Evolutionary conservation across 257 asterid genomes (phyloP), one percentile per base, ranked within the genome.

Genomic region (Haberlea rhodopensis): DNA sequence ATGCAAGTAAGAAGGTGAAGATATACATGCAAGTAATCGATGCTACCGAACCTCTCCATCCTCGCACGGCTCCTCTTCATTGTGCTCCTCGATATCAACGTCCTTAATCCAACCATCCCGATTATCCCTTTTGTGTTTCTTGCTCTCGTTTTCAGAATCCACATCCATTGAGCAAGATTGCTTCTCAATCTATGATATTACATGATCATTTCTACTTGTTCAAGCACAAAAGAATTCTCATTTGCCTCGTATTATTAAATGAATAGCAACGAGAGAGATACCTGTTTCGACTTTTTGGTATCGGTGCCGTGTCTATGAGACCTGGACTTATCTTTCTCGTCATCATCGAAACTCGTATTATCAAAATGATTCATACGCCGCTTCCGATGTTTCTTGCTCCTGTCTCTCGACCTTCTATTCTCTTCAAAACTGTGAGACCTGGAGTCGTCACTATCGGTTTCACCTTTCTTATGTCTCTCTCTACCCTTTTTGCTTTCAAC

Each of bases 261-360:
- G 26, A 52, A 19, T 52, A 20, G 27, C 28, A 57, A 31, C 43
- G 5, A 22, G n/a, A n/a, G 37, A 51, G 29, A 43, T 71, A 82
- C 95, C 87, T 76, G 85, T 78, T 86, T 91, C 7, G 74, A 40
- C 72, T 71, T 85, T 71, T 86, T 88, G 73, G 75, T 79, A 28
- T 86, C 95, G 5, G 56, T 52, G 18, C 75, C 69, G 49, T 57
- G 85, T 69, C 91, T 82, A 70, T 71, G 85, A 57, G 87, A 75
- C 72, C 83, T 82, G 8, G 88, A 69, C 57, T 79, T 75, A 62
- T 81, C 89, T 54, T 77, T 87, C 55, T 84, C 95, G 1, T 73
- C 78, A n/a, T 72, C 89, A 57, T 80, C 82, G 46, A 75, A 32
- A 73, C 67, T 69, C 6, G 57, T 54, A 27, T 73, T 84, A 8